A percentile compares a stretch with the other conserved stretches of the same genome.
phyloP scores from a whole-genome alignment of 2,329 filamentous ascomycete genomes.

The Ophiognomonia clavigignenti-juglandacearum region DNA sequence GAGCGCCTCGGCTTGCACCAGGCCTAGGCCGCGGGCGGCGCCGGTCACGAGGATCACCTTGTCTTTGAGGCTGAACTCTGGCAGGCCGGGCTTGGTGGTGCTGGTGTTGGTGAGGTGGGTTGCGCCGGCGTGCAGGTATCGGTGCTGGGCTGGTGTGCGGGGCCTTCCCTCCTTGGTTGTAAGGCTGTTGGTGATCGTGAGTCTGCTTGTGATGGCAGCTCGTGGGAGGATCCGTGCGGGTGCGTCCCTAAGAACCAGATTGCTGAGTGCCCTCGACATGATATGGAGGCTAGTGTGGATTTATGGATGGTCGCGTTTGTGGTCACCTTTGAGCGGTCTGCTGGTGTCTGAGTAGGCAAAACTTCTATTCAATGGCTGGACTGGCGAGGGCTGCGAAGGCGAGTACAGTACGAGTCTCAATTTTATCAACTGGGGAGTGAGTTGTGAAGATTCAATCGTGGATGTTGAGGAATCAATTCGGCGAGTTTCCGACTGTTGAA shows the following conservation, averaged over 20 bases:
- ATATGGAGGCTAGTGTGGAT: background rate
- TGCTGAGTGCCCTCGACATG: conserved; percentile 9
- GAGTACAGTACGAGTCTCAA: too few species aligned
- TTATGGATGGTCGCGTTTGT: background rate
- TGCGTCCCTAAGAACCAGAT: background rate
- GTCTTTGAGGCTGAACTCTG: conserved; percentile 71
- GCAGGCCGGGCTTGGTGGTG: conserved; percentile 33
- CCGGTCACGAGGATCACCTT: conserved; percentile 76
- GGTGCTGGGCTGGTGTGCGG: background rate
- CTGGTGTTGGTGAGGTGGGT: background rate
- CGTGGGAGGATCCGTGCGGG: background rate
- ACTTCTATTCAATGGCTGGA: too few species aligned
- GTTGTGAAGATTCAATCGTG: too few species aligned
- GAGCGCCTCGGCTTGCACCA: conserved; percentile 73
- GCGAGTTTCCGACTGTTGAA: too few species aligned
- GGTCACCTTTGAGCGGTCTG: background rate
- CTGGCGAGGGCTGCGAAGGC: too few species aligned
- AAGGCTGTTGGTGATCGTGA: background rate
- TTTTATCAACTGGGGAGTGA: too few species aligned
- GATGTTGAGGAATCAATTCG: too few species aligned
- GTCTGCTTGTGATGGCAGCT: background rate
- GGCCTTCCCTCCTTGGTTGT: too few species aligned
- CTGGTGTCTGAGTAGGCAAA: background rate
- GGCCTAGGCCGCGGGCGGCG: conserved; percentile 69
- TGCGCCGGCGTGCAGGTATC: conserved; percentile 6